Base-by-base conservation (phyloP, 1,284 basidiomycete species). In the Testicularia cyperi region DNA sequence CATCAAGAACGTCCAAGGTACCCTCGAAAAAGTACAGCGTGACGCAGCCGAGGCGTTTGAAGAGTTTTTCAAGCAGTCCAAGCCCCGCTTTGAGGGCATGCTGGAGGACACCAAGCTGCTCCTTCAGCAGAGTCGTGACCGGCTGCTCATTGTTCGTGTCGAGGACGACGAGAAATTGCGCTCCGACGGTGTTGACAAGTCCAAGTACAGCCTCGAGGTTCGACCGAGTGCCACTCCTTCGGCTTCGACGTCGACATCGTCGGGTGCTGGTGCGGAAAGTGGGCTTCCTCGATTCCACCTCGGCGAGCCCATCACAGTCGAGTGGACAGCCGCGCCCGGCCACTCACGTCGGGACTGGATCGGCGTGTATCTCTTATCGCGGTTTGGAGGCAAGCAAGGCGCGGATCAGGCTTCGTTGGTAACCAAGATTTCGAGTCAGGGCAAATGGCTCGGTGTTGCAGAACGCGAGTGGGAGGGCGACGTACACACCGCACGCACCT, bases 301-400 rank as follows among this genome's bases (percentile, higher is more conserved):
- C 32, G 94, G 94, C 24, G 89, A 97, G 77, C 85, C 88, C 6
- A 92, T 98, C 66, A 81, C 78, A 5, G 82, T 97, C 25, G 83
- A 83, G 31, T 98, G 92, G 92, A 84, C 85, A 40, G 92, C 90
- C 1, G 91, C 94, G 0, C 78, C 81, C 24, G 84, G 85, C 47
- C 94, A 97, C 74, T 94, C 91, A 13, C 83, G 89, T n/a, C 84
- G 86, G 65, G 94, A 98, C 77, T 98, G 94, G 95, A 88, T 98
- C 66, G 95, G 92, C 10, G 84, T 98, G 30, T 96, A 95, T 72
- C 48, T 55, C 1, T 36, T 72, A 4, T 46, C 41, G 10, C 42
- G 68, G 7, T 56, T 70, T 27, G 62, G 62, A 21, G 51, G 43
- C 12, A 27, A 36, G 33, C 16, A 39, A 12, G 54, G 48, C 2